These are phyloP conservation scores for Penicillium sp. DNA, from an alignment of 2,329 filamentous ascomycete genomes.

Conservation along the genomic window DNA sequence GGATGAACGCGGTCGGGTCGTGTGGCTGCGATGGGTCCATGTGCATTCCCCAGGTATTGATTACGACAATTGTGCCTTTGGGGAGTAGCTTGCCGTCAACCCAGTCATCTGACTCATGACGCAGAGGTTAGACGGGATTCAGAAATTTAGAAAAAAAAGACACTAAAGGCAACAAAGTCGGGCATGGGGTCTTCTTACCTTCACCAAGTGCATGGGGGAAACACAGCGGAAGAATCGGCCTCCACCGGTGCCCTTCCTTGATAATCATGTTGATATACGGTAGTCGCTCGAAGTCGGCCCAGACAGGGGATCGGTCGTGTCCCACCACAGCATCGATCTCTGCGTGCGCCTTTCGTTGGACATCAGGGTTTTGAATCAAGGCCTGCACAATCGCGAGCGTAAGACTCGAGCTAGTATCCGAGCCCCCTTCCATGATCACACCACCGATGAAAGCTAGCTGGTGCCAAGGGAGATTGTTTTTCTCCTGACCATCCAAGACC, in stretches of 20 bases:
- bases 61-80: slow-evolving; percentile 48
- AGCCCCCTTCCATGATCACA: slow-evolving; percentile 39
- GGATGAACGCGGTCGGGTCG: slow-evolving; percentile 36
- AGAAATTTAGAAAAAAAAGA: too few species aligned
- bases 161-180: too few species aligned
- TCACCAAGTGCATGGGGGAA: slow-evolving; percentile 23
- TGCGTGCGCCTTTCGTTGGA: slow-evolving; percentile 45
- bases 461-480: slow-evolving; percentile 40
- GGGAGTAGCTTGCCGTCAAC: slow-evolving; percentile 53
- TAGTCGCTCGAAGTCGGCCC: slow-evolving; percentile 33
- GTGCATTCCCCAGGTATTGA: slow-evolving; percentile 56
- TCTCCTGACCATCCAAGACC: slow-evolving; percentile 44
- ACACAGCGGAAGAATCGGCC: slow-evolving; percentile 40
- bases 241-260: slow-evolving; percentile 62
- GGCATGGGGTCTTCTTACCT: neutral
- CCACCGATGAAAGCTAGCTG: slow-evolving; percentile 45
- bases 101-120: slow-evolving; percentile 39
- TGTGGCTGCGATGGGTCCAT: slow-evolving; percentile 30
- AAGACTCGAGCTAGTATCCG: slow-evolving; percentile 38
- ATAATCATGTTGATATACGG: slow-evolving; percentile 55
- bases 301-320: slow-evolving; percentile 52
- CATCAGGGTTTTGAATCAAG: neutral
- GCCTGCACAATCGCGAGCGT: neutral
- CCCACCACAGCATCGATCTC: slow-evolving; percentile 57
- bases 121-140: too few species aligned